Base-by-base conservation (phyloP, 1,284 basidiomycete genomes). In the Ceratobasidium sp. region DNA sequence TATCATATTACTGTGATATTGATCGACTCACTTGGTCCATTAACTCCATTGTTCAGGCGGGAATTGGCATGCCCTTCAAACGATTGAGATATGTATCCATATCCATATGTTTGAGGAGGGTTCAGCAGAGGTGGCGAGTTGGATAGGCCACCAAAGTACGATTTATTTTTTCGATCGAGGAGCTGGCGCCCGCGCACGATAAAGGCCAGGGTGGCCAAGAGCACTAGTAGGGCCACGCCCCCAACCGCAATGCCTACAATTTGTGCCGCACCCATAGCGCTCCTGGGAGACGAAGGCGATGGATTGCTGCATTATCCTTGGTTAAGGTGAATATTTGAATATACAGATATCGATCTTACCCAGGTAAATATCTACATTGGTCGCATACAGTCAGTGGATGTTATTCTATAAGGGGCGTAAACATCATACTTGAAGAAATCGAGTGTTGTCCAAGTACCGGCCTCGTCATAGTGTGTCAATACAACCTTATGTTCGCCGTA, bases 381-480 rank as follows among this genome's bases (percentile, higher is more conserved):
- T 10, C 8, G 8, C 23, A 39, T 9, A 43, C 36, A 23, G n/a
- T 59, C n/a, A 53, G 26, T 10, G 4, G 10, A 5, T 2, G 1
- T 26, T 23, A 23, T 32, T 23, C 21, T 10, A 43, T 23, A 16
- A 21, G 9, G 39, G n/a, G 16, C 4, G 21, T 18, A 21, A 21
- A 28, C 18, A 2, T 12, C 59, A 8, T 18, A 61, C 59, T 43
- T 61, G 28, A 61, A 61, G 41, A 61, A 61, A 36, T 61, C 59
- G 23, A 61, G 43, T 12, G 59, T 61, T n/a, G n/a, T 41, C 10
- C 28, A 61, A 9, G 59, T 46, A 32, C 16, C 28, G 26, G 26
- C 12, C 1, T 23, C 26, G 18, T 61, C 59, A 16, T 46, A 41
- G 16, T 61, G 45, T 14, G 43, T 61, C 12, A 61, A 12, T 12